These are phyloP conservation scores for Davidsoniella eucalypti DNA, from an alignment of 2,329 filamentous ascomycete genomes.

Conservation along the genomic window DNA sequence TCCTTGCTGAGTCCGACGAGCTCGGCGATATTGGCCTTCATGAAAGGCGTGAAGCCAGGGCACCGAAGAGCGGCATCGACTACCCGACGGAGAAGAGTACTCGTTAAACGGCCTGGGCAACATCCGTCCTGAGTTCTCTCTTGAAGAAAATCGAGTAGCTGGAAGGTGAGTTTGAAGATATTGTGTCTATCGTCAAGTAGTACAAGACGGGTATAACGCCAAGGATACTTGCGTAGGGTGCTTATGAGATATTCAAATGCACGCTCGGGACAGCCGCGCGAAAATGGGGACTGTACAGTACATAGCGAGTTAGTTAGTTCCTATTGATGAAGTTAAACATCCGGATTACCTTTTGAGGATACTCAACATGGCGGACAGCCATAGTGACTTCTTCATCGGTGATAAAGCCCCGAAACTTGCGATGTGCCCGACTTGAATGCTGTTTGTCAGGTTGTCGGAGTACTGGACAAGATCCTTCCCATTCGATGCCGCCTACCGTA, in stretches of 20 bases:
- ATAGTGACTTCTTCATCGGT: constrained; percentile 46
- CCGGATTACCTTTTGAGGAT: constrained; percentile 40
- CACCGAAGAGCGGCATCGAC: constrained; percentile 36
- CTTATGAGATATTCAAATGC: constrained; percentile 50
- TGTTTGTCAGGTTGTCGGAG: constrained; percentile 18
- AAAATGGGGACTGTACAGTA: constrained; percentile 37
- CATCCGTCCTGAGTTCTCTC: constrained; percentile 24
- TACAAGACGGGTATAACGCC: constrained; percentile 39
- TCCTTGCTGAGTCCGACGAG: constrained; percentile 22
- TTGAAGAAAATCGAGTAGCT: constrained; percentile 31
- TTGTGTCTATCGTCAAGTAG: constrained; percentile 39
- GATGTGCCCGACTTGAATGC: constrained; percentile 18
- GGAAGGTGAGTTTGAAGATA: constrained; percentile 33
- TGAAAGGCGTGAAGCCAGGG: constrained; percentile 41
- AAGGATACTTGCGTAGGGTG: constrained; percentile 45
- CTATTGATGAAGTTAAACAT: not conserved
- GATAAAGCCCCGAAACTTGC: constrained; percentile 41
- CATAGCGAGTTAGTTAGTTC: constrained; percentile 6
- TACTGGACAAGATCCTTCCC: constrained; percentile 31
- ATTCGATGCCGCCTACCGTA: constrained; percentile 36
- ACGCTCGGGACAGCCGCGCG: constrained; percentile 44
- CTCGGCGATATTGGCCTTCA: constrained; percentile 42
- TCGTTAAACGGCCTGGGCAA: constrained; percentile 30
- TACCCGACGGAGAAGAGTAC: constrained; percentile 36
- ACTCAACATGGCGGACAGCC: constrained; percentile 46